phyloP scores from a whole-genome alignment of 2,329 filamentous ascomycete genomes.

The Fusarium transvaalense region DNA sequence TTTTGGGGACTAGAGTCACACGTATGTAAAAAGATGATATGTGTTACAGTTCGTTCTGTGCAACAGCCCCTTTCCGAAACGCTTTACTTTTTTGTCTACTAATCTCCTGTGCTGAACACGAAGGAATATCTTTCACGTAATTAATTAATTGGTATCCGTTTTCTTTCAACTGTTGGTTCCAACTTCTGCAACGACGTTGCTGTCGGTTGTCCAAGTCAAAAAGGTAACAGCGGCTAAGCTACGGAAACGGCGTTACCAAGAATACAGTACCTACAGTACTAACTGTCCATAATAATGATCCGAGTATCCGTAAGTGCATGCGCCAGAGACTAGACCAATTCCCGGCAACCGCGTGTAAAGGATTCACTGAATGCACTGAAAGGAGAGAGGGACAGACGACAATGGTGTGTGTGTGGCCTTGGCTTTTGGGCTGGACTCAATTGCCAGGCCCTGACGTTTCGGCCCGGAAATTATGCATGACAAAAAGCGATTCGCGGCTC shows the following conservation, averaged over 20 bases:
- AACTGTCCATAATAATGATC: not conserved
- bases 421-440: conserved; percentile 10
- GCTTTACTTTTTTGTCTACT: not conserved
- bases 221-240: conserved; percentile 2
- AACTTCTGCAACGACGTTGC: not conserved
- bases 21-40: not conserved
- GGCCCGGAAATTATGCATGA: conserved; percentile 47
- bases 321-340: conserved; percentile 10
- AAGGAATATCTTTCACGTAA: conserved; percentile 15
- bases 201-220: not conserved
- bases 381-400: too few relatives aligned
- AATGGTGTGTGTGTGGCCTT: not conserved
- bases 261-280: not conserved
- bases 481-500: conserved; percentile 31
- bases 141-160: not conserved
- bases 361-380: not conserved
- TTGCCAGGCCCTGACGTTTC: conserved; percentile 43
- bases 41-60: not conserved
- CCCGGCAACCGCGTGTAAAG: conserved; percentile 14
- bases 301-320: conserved; percentile 18
- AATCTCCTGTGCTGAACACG: not conserved
- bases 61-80: not conserved
- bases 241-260: conserved; percentile 2
- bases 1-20: conserved; percentile 1
- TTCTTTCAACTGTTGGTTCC: not conserved